Percentiles rank a stretch among this genome's conserved stretches.
Evolutionary conservation across 23 red algal species (phyloP).

Genomic region (Gracilaria domingensis): DNA sequence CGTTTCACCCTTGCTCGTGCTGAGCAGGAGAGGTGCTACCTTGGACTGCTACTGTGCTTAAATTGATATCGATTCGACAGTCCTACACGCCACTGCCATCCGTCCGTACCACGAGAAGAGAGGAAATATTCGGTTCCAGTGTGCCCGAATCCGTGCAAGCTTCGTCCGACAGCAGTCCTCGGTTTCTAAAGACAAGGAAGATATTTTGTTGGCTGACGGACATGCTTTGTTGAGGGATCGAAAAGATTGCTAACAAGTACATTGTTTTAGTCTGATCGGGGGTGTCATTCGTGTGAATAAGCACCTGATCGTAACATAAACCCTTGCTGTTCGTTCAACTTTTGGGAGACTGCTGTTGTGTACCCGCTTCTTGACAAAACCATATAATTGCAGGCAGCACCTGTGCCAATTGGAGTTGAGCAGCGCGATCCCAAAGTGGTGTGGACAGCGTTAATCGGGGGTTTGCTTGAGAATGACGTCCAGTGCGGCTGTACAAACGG

Average conservation of each 20-base stretch:
- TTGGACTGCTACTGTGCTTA: neutral
- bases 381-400: no score
- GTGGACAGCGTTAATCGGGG: neutral
- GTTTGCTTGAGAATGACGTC: neutral
- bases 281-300: neutral
- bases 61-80: neutral
- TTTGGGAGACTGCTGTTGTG: no score
- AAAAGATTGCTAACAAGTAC: no score
- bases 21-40: slow-evolving; percentile 5
- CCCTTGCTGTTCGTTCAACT: no score
- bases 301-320: no score
- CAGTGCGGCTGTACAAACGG: neutral
- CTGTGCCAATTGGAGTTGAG: no score
- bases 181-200: neutral
- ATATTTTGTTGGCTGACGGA: no score
- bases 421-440: neutral
- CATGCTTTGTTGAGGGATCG: no score
- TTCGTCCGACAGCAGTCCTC: no score
- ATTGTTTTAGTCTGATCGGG: no score
- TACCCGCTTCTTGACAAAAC: no score
- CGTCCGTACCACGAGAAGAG: neutral
- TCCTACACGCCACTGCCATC: neutral
- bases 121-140: neutral
- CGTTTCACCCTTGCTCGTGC: neutral
- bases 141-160: neutral